Evolutionary conservation across 1,284 basidiomycete genomes (phyloP).

Genomic region (Agaricales sp.): DNA sequence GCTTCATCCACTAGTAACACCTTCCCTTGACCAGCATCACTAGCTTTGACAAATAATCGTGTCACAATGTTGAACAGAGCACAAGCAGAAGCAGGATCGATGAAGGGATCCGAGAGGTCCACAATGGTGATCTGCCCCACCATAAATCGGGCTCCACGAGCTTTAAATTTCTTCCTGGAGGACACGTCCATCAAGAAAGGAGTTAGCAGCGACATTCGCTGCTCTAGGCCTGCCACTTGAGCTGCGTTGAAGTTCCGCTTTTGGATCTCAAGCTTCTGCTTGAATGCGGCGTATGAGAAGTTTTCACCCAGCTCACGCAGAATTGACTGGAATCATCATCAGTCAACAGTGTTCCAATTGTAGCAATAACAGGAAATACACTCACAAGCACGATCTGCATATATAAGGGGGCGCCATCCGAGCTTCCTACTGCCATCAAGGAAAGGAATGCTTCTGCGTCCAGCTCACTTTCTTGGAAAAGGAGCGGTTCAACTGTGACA

Average conservation of each 20-base stretch:
- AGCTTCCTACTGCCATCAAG: constrained; percentile 35
- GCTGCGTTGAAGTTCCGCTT: constrained; percentile 42
- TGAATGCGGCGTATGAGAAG: constrained; percentile 37
- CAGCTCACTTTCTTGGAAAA: constrained; percentile 37
- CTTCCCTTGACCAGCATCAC: constrained; percentile 44
- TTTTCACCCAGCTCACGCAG: constrained; percentile 37
- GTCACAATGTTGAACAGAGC: constrained; percentile 60
- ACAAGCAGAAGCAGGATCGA: constrained; percentile 56
- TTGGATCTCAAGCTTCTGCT: constrained; percentile 29
- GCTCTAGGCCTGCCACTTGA: constrained; percentile 43
- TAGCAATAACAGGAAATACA: background rate
- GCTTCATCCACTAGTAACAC: constrained; percentile 67
- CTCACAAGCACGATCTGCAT: constrained; percentile 36
- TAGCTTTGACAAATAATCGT: constrained; percentile 52
- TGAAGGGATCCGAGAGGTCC: constrained; percentile 64
- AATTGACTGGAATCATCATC: constrained; percentile 20
- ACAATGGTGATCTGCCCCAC: constrained; percentile 50
- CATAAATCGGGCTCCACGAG: constrained; percentile 26
- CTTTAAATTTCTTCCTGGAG: constrained; percentile 13
- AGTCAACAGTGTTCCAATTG: background rate
- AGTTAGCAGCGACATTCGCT: constrained; percentile 43
- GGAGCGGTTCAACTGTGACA: constrained; percentile 32
- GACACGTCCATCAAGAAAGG: constrained; percentile 32
- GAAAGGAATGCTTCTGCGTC: constrained; percentile 37
- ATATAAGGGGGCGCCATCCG: constrained; percentile 36